Evolutionary conservation across 257 asterid species (phyloP), one percentile per base, ranked within the genome.

Genomic region (Petunia secreta): DNA sequence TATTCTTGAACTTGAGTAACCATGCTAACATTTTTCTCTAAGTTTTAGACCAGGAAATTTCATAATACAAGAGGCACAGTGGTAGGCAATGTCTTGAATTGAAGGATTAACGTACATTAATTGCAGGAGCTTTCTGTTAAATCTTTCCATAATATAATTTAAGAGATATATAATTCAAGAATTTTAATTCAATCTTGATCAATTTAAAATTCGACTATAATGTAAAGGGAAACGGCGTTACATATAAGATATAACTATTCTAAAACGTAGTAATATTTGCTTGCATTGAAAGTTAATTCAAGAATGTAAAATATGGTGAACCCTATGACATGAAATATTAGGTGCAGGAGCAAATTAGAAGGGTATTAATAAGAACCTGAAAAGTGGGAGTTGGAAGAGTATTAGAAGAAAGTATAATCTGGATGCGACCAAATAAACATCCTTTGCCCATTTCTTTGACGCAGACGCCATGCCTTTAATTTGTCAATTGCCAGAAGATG

Each of bases 341-440:
- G 77, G 40, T 16, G 63, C 63, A 69, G 5, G 16, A 71, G 44
- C 6, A 34, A 34, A 71, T 25, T 11, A 78, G 59, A 63, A 46
- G 59, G 40, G 25, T 10, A 63, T 8, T 3, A 43, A 71, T 71
- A 4, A 78, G 65, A 85, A 90, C 97, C 94, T 83, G 91, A 92
- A 92, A 84, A 89, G 91, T 65, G 95, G 97, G 81, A 92, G 38
- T 85, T 90, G 92, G n/a, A 84, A 65, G 9, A 92, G 85, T 39
- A 92, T 87, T 37, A 91, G 57, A 83, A 85, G 64, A 80, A 92
- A 91, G 86, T 80, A 91, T 44, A 91, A 7, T 36, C 44, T 84
- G n/a, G 88, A 82, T 14, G 97, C 91, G n/a, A 71, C 15, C 5
- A 77, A 83, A 52, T 91, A 88, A 76, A 89, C 78, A 52, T 39